Conservation (phyloP, 148 eudicot species). For the Polygonum aviculare region DNA sequence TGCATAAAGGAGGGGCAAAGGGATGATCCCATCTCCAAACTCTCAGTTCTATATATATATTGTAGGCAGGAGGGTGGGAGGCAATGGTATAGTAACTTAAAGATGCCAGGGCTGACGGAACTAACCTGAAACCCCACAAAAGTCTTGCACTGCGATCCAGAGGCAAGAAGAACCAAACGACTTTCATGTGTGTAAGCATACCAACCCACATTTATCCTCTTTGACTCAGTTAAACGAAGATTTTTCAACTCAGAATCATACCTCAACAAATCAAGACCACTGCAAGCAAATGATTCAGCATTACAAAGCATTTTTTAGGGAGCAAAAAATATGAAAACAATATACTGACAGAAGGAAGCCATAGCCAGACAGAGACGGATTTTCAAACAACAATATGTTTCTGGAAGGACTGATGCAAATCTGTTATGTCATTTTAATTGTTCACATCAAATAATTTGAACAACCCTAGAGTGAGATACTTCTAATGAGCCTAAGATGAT, state of each 20-base stretch:
- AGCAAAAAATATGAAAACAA: neutral
- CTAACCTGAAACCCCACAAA: constrained; percentile 86
- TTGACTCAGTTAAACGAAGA: constrained; percentile 60
- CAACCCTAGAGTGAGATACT: neutral
- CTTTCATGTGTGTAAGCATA: constrained; percentile 94
- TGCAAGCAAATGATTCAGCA: constrained; percentile 27
- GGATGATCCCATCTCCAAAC: neutral
- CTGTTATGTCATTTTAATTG: neutral
- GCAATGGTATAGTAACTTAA: neutral
- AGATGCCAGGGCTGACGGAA: neutral
- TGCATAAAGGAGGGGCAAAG: neutral
- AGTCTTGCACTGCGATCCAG: constrained; percentile 94
- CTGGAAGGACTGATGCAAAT: neutral
- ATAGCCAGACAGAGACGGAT: neutral
- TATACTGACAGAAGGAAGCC: neutral
- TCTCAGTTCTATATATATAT: neutral
- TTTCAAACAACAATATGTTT: neutral
- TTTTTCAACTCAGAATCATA: constrained; percentile 45
- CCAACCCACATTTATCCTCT: constrained; percentile 80
- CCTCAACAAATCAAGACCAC: constrained; percentile 73
- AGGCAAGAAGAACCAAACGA: constrained; percentile 93
- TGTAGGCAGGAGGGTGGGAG: neutral
- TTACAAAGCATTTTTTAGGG: neutral
- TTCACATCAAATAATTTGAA: neutral
- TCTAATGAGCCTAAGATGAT: neutral